Percentiles rank a stretch among this genome's conserved stretches.
These are phyloP conservation scores for Sporothrix luriei DNA, from an alignment of 2,329 filamentous ascomycete genomes.

Conservation along the genomic window DNA sequence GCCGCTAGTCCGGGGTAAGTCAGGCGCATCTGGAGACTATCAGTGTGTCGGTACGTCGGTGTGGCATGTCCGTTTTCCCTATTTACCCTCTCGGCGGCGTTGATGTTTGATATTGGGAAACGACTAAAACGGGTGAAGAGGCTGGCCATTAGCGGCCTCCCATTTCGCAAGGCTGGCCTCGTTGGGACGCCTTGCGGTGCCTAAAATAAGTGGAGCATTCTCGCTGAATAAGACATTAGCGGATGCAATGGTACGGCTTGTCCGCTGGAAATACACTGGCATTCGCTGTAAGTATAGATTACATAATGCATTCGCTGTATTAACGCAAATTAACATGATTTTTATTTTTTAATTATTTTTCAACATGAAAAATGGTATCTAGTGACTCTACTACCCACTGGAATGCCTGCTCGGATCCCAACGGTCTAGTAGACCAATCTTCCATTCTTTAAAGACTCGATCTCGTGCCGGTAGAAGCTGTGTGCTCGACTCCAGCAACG, in stretches of 20 bases:
- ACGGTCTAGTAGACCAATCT: conserved; percentile 63
- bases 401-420: conserved; percentile 42
- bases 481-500: conserved; percentile 53
- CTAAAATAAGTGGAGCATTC: not conserved
- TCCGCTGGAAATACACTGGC: not conserved
- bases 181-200: not conserved
- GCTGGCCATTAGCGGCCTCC: not conserved
- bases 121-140: not conserved
- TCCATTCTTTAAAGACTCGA: conserved; percentile 66
- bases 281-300: no score
- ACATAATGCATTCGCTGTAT: no score
- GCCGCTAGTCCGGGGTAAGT: not conserved
- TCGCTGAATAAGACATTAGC: not conserved
- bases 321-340: not conserved
- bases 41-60: not conserved
- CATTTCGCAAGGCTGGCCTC: conserved; percentile 4
- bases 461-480: conserved; percentile 58
- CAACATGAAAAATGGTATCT: not conserved
- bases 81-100: not conserved
- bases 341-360: not conserved
- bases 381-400: not conserved
- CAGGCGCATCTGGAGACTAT: not conserved
- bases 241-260: not conserved
- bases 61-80: not conserved
- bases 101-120: not conserved